These are phyloP conservation scores for Yarrowia sp. DNA, from an alignment of 805 yeast genomes.

Conservation along the genomic window DNA sequence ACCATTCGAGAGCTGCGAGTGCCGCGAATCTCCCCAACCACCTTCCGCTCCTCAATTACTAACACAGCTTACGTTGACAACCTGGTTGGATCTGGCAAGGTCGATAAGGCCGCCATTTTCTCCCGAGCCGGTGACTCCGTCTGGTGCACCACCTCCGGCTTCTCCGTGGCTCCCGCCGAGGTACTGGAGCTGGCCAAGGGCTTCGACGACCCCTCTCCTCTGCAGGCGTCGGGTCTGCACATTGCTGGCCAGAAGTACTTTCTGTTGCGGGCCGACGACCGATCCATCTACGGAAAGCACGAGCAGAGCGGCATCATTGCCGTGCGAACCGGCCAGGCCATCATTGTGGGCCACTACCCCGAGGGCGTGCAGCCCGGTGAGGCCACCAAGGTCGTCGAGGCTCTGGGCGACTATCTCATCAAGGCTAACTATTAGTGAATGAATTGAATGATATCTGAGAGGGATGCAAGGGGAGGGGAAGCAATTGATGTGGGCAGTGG, in stretches of 20 bases:
- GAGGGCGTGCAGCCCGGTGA: conserved; percentile 91
- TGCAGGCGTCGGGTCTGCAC: conserved; percentile 88
- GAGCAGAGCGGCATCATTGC: conserved; percentile 88
- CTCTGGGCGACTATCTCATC: conserved; percentile 92
- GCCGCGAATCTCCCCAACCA: not conserved
- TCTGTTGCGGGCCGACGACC: conserved; percentile 84
- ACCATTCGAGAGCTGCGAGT: not conserved
- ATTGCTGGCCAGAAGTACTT: conserved; percentile 86
- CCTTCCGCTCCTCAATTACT: not conserved
- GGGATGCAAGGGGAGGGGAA: not conserved
- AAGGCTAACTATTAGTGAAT: conserved; percentile 72
- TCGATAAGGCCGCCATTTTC: conserved; percentile 91
- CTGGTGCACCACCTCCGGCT: conserved; percentile 77
- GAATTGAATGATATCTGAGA: conserved; percentile 7
- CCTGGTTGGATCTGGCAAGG: conserved; percentile 81
- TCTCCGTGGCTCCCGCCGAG: conserved; percentile 67
- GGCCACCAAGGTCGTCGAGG: conserved; percentile 93
- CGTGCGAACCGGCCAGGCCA: conserved; percentile 93
- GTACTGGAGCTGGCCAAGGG: conserved; percentile 77
- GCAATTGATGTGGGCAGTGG: too few relatives aligned
- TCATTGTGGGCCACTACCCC: conserved; percentile 93
- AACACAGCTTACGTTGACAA: conserved; percentile 90
- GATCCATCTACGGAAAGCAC: conserved; percentile 90
- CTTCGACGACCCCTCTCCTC: conserved; percentile 74
- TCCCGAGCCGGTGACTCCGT: conserved; percentile 93